Conservation (phyloP, 805 yeast genomes). For the Diddensiella santjacobensis region DNA sequence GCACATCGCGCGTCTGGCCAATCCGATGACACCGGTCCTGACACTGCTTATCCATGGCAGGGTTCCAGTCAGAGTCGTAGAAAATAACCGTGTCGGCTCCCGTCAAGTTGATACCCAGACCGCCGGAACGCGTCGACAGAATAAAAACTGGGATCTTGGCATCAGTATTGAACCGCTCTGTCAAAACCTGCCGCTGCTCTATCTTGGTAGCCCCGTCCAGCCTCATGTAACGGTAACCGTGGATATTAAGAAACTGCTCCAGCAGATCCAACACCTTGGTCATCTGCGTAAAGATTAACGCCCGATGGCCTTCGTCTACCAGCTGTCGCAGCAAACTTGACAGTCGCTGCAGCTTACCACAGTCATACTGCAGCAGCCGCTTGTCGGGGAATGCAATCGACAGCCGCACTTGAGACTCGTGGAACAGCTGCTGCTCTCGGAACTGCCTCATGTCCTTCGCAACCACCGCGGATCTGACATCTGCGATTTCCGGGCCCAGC, state of each 20-base stretch:
- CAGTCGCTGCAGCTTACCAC: constrained; percentile 90
- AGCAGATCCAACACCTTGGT: constrained; percentile 90
- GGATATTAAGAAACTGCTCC: constrained; percentile 89
- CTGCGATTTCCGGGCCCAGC: constrained; percentile 18
- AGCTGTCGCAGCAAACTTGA: constrained; percentile 72
- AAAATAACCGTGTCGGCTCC: constrained; percentile 99
- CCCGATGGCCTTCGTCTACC: constrained; percentile 86
- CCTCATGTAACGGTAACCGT: constrained; percentile 91
- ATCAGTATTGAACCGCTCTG: constrained; percentile 90
- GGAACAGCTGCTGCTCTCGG: constrained; percentile 48
- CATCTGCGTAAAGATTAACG: constrained; percentile 96
- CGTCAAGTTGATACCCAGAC: constrained; percentile 92
- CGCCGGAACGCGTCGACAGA: constrained; percentile 94
- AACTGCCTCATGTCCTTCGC: constrained; percentile 1
- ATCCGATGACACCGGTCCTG: constrained; percentile 99
- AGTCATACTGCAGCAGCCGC: constrained; percentile 84
- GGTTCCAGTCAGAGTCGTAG: constrained; percentile 99
- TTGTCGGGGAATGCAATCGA: constrained; percentile 97
- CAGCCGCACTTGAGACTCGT: constrained; percentile 76
- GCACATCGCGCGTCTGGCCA: constrained; percentile 97
- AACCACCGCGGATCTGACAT: not conserved
- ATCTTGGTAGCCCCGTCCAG: constrained; percentile 96
- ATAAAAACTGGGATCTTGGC: constrained; percentile 84
- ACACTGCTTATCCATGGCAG: constrained; percentile 99
- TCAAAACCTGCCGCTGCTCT: constrained; percentile 91